Evolutionary conservation across 352 stramenopile species (phyloP), one percentile per base, ranked within the genome.

Genomic region (Elongisporangium prolatum): DNA sequence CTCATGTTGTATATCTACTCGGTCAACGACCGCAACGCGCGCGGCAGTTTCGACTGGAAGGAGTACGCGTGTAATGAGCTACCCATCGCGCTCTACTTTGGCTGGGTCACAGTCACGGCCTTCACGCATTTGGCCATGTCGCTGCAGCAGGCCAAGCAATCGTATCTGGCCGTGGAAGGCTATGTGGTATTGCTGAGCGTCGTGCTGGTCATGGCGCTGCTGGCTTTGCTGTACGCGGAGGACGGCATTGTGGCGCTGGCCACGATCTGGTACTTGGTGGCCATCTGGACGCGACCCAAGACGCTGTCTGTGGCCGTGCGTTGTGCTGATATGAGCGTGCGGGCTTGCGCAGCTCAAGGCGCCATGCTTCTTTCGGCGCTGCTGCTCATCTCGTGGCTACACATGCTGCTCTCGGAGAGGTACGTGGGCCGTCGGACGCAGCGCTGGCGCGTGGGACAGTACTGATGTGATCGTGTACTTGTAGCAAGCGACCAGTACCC

Each of bases 1-100:
- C 65, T 93, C 18, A 65, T 91, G 56, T 74, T 93, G 25, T 93
- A 93, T 65, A 60, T 89, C 8, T 91, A 89, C 69, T 74, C 84
- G n/a, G 70, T 91, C 20, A 91, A 89, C 48, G 84, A 93, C 56
- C 80, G 81, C 22, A 80, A 75, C 40, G 48, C 65, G 54, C 74
- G 71, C n/a, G 21, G 28, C 4, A 50, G 25, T 13, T 79, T 85
- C 55, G 75, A 89, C 57, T 92, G 83, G 83, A 63, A 70, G n/a
- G 44, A 76, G 24, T 91, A 91, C 65, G 25, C 87, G 37, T 91
- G 80, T 70, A 90, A 85, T 50, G 79, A 91, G 55, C 59, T 91
- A 18, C 77, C 84, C 13, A 81, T 91, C 60, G 80, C 80, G 9
- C 63, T 85, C 62, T 93, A 93, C 67, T 89, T 93, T 68, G 76